Evolutionary conservation across 495 filamentous ascomycete genomes (phyloP), one percentile per base, ranked within the genome.

Genomic region (Penicillium turbatum): DNA sequence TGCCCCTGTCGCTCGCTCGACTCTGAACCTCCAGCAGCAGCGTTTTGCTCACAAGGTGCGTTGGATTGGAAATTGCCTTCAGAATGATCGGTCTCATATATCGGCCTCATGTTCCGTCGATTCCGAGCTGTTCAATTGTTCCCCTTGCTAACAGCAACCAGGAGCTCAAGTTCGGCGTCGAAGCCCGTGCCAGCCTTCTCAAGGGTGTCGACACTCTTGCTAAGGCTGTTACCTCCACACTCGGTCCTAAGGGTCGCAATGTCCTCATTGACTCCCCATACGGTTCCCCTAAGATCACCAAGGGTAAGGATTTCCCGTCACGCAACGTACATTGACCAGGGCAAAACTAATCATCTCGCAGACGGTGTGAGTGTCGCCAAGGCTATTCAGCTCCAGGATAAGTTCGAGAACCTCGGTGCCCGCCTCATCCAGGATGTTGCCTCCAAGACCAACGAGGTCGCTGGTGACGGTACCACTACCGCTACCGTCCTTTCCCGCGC

Each of bases 371-470:
- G 88, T 59, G 91, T 96, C 64, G 91, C 91, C 61, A 88, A 84
- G 76, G 92, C 92, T 51, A 89, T 98, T 63, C 84, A 83, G 57
- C 83, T 98, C 42, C 85, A 98, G 82, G 93, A 98, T 80, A 98
- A 98, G 74, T 98, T 96, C 75, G 95, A 98, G 79, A 97, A 98
- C 79, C 88, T 98, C 61, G 93, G 93, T 73, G 95, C 95, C 59
- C 87, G 88, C 64, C 83, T 98, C 52, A 82, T 98, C 60, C 92
- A 97, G 79, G 93, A 97, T 71, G 93, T 98, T 54, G 95, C 93
- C 62, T 95, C 89, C 65, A 98, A 98, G 85, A 98, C 93, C 59
- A 98, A 98, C 80, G 93, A 98, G 77, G 83, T 90, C 63, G 93
- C 93, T 54, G 93, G 93, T 86, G 93, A 98, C 69, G 93, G 93